Percentiles rank a stretch among this genome's conserved stretches.
phyloP scores from a whole-genome alignment of 1,284 basidiomycete species.

The Volvariella surrecta region DNA sequence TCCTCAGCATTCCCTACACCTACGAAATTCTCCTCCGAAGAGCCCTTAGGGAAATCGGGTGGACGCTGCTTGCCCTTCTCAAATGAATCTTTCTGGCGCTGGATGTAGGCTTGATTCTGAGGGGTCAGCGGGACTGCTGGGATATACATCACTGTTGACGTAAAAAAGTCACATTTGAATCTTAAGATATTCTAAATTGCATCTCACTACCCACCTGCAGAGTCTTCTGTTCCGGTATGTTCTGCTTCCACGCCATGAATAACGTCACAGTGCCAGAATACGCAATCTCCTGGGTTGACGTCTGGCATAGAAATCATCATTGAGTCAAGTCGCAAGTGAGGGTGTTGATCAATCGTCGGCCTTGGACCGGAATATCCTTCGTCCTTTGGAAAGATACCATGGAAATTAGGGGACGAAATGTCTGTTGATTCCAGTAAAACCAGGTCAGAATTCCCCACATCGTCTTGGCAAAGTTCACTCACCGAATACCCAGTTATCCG shows the following conservation, averaged over 20 bases:
- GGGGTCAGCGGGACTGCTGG: conserved; percentile 71
- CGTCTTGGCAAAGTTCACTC: conserved; percentile 7
- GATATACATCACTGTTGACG: conserved; percentile 72
- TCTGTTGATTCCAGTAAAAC: conserved; percentile 26
- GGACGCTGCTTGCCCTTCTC: conserved; percentile 46
- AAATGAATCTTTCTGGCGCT: conserved; percentile 56
- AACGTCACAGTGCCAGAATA: conserved; percentile 84
- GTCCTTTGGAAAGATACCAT: conserved; percentile 37
- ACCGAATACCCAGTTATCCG: conserved; percentile 71
- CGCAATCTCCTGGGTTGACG: conserved; percentile 75
- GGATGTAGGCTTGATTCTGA: conserved; percentile 52
- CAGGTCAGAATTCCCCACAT: neutral
- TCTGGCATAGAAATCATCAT: conserved; percentile 72
- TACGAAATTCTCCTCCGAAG: conserved; percentile 44
- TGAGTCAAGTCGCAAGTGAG: conserved; percentile 59
- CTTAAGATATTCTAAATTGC: neutral
- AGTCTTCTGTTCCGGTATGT: conserved; percentile 64
- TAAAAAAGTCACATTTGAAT: neutral
- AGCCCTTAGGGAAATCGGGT: conserved; percentile 65
- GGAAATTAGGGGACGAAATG: conserved; percentile 47
- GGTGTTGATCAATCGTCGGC: conserved; percentile 46
- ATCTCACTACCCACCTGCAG: conserved; percentile 40
- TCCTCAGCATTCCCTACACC: conserved; percentile 44
- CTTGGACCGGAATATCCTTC: conserved; percentile 44
- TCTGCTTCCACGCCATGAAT: conserved; percentile 74